Conservation (phyloP, 306 rosid species). For the Cercis canadensis region DNA sequence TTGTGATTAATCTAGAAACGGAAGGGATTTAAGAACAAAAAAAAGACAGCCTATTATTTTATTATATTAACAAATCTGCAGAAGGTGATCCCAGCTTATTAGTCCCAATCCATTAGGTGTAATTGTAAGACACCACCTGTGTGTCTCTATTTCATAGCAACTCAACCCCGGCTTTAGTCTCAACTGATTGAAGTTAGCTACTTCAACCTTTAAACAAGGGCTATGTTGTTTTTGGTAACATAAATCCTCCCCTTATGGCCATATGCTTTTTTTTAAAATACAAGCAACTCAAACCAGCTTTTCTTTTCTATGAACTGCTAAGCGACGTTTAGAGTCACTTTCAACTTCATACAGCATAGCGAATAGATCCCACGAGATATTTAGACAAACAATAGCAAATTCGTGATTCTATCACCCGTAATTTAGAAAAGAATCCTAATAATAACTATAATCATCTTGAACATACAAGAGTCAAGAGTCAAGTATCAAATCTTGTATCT, state of each 20-base stretch:
- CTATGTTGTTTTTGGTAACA: not conserved
- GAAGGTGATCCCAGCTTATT: not conserved
- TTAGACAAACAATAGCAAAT: not conserved
- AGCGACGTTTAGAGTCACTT: not conserved
- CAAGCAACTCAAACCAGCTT: constrained; percentile 1
- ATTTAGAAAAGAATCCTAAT: not conserved
- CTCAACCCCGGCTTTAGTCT: constrained; percentile 2
- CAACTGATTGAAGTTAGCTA: not conserved
- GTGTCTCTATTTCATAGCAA: not conserved
- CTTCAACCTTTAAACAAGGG: not conserved
- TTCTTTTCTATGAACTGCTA: not conserved
- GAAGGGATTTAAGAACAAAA: too few species aligned
- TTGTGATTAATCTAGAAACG: not conserved
- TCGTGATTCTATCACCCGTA: not conserved
- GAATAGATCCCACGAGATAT: too few species aligned
- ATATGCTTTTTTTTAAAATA: not conserved
- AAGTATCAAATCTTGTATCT: not conserved
- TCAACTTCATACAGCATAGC: not conserved
- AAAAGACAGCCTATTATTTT: not conserved
- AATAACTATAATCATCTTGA: not conserved
- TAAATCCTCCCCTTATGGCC: not conserved
- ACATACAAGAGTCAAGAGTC: not conserved
- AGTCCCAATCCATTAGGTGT: not conserved
- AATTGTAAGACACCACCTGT: not conserved
- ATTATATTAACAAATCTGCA: not conserved